Base-by-base conservation (phyloP, 2,329 filamentous ascomycete species). In the Fusarium piperis region DNA sequence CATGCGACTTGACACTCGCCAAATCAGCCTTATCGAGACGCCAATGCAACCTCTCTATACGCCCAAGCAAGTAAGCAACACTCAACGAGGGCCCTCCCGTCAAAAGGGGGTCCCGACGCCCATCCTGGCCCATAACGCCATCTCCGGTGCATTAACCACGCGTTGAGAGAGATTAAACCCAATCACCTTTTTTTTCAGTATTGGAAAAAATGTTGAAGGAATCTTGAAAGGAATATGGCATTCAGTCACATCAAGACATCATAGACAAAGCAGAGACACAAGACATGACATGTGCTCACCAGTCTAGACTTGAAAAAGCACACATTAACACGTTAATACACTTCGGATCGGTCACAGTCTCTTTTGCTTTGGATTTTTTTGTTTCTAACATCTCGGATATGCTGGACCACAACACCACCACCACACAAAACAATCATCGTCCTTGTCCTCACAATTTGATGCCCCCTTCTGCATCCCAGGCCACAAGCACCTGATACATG, bases 361-460 rank as follows among this genome's bases (percentile, higher is more conserved):
- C 62, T 62, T 72, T 66, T 67, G 61, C 66, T 64, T 53, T 70
- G 36, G 65, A 66, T 69, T 69, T 59, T 55, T 67, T 60, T 61
- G 51, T 72, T 61, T 76, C 66, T 72, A 72, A 65, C 59, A 57
- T 68, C 41, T 72, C 67, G 59, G 69, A 73, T 73, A 71, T 68
- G 68, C 64, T 72, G 61, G 53, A 74, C 65, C 64, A 59, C 62
- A 65, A 59, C 64, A 67, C 44, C 48, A 60, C 60, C 63, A 46
- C 68, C 58, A 63, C 41, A 30, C 30, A 48, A 26, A 51, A 36
- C 35, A 46, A 33, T 63, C 48, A 68, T 63, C 30, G 59, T 64
- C 59, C 36, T 58, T 59, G 36, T 59, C 58, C 46, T 67, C 55
- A 44, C 20, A 41, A 51, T 20, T 30, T 53, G 39, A 56, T 64